Conservation (phyloP, 441 rosid genomes). For the Aleurites moluccanus region DNA sequence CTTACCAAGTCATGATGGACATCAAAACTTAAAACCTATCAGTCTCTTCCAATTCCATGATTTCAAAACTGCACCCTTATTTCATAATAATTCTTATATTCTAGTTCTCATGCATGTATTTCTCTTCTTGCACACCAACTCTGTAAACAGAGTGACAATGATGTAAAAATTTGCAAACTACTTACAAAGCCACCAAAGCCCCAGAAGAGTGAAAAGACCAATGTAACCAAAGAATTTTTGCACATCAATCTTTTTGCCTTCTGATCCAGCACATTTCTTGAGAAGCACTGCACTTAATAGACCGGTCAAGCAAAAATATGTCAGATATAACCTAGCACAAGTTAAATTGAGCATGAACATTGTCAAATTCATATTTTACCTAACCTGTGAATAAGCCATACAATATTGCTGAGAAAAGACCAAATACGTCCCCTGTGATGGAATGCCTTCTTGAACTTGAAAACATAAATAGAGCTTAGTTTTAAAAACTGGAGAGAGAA, state of each 20-base stretch:
- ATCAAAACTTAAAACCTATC: background rate
- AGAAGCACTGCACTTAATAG: constrained; percentile 47
- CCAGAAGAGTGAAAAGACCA: constrained; percentile 55
- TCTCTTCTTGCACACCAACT: background rate
- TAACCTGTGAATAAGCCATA: constrained; percentile 57
- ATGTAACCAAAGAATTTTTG: constrained; percentile 58
- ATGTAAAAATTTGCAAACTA: constrained; percentile 8
- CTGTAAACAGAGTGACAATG: background rate
- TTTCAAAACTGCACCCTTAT: background rate
- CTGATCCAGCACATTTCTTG: constrained; percentile 55
- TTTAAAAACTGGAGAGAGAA: background rate
- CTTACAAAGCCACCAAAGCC: constrained; percentile 75
- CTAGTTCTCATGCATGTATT: constrained; percentile 10
- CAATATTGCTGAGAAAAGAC: constrained; percentile 54
- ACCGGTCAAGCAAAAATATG: constrained; percentile 2
- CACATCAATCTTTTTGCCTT: constrained; percentile 51
- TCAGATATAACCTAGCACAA: constrained; percentile 4
- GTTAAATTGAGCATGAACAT: background rate
- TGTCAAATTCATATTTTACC: constrained; percentile 1
- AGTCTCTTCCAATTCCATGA: background rate
- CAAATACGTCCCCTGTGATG: constrained; percentile 51
- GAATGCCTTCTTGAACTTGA: constrained; percentile 44
- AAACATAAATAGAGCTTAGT: constrained; percentile 17
- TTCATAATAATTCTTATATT: background rate
- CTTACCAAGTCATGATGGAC: background rate